These are phyloP conservation scores for Sporisorium exsertum DNA, from an alignment of 1,284 basidiomycete genomes.

Conservation along the genomic window DNA sequence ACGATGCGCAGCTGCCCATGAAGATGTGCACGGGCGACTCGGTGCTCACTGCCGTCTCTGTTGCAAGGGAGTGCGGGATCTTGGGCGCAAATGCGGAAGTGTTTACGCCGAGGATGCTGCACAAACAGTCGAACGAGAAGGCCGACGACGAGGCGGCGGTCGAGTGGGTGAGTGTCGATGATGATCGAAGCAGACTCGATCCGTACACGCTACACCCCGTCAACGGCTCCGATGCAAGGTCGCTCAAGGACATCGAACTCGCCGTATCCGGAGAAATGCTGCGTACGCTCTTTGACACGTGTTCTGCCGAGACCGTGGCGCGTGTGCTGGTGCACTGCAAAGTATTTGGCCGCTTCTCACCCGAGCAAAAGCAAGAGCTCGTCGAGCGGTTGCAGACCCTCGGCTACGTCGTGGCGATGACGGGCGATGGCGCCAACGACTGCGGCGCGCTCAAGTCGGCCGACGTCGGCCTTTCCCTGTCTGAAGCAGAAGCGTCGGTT, in stretches of 20 bases:
- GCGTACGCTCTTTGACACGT: slow-evolving; percentile 23
- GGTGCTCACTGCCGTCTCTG: slow-evolving; percentile 48
- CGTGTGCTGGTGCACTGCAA: slow-evolving; percentile 41
- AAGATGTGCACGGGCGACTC: slow-evolving; percentile 61
- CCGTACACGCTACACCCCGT: slow-evolving; percentile 43
- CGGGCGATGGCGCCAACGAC: slow-evolving; percentile 58
- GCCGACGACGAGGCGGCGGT: background rate
- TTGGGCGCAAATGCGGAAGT: slow-evolving; percentile 21
- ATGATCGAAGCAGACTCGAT: slow-evolving; percentile 32
- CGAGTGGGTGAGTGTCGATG: slow-evolving; percentile 49
- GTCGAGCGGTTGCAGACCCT: slow-evolving; percentile 48
- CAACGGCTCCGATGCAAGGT: background rate
- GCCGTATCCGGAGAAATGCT: slow-evolving; percentile 52
- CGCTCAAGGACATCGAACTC: slow-evolving; percentile 40
- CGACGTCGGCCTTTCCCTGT: slow-evolving; percentile 52
- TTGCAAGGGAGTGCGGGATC: slow-evolving; percentile 49
- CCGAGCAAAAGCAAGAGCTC: slow-evolving; percentile 57
- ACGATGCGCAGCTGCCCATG: slow-evolving; percentile 43
- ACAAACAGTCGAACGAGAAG: background rate
- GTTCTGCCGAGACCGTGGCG: slow-evolving; percentile 45
- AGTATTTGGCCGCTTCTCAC: slow-evolving; percentile 53
- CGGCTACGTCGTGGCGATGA: slow-evolving; percentile 41
- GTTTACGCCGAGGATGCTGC: slow-evolving; percentile 30
- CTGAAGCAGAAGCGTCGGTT: slow-evolving; percentile 52
- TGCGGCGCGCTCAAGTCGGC: slow-evolving; percentile 53